A percentile compares a stretch with the other conserved stretches of the same genome.
phyloP scores from a whole-genome alignment of 164 flowering plant species.

The Akebia trifoliata region DNA sequence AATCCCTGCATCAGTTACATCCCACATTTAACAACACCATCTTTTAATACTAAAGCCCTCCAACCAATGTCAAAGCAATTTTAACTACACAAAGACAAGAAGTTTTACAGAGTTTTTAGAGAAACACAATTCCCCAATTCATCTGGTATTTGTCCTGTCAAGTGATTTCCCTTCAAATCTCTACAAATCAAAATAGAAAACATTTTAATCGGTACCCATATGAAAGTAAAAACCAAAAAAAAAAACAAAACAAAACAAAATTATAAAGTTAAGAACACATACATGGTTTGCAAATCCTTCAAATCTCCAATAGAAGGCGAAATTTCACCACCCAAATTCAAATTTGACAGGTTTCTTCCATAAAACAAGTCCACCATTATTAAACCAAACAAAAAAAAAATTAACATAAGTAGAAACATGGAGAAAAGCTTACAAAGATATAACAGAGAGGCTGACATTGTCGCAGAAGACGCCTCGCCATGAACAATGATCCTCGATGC shows the following conservation, averaged over 20 bases:
- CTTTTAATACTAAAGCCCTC: too few species aligned
- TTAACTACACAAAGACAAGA: not conserved
- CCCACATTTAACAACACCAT: not conserved
- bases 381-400: not conserved
- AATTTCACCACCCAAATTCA: constrained; percentile 87
- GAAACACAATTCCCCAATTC: constrained; percentile 75
- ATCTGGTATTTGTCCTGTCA: constrained; percentile 92
- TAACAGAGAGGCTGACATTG: constrained; percentile 48
- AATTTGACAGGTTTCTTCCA: constrained; percentile 67
- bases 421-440: constrained; percentile 53
- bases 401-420: not conserved
- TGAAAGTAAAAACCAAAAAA: not conserved
- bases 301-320: constrained; percentile 79
- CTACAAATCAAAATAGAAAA: constrained; percentile 27
- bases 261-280: constrained; percentile 1
- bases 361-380: not conserved
- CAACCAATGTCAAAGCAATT: not conserved
- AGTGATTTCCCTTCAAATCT: constrained; percentile 72
- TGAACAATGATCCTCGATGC: constrained; percentile 60
- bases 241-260: not conserved
- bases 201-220: not conserved
- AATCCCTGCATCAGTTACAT: constrained; percentile 44
- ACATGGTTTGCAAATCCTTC: constrained; percentile 59
- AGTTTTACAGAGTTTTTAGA: constrained; percentile 49
- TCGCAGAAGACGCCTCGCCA: constrained; percentile 89